These are phyloP conservation scores for Filobasidium wieringae DNA, from an alignment of 768 basidiomycete species.

Conservation along the genomic window DNA sequence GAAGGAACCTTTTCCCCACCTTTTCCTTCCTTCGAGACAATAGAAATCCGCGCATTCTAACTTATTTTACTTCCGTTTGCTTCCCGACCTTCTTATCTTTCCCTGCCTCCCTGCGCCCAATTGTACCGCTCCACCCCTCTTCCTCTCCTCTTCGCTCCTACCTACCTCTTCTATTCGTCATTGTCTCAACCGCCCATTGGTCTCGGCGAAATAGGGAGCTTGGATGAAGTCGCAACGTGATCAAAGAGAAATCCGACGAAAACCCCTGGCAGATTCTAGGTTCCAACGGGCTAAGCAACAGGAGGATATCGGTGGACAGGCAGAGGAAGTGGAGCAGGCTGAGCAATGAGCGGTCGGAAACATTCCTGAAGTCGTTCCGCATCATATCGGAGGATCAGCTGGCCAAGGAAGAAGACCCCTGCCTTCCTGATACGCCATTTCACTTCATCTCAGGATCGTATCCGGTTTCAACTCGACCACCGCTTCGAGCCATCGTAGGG, in stretches of 20 bases:
- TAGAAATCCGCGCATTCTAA: too few relatives aligned
- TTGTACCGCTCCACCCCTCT: background rate
- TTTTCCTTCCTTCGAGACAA: too few relatives aligned
- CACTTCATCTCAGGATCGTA: too few relatives aligned
- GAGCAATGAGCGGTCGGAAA: too few relatives aligned
- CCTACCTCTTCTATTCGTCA: background rate
- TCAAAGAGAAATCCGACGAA: constrained; percentile 29
- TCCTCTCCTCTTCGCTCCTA: background rate
- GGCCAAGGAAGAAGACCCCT: too few relatives aligned
- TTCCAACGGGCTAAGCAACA: background rate
- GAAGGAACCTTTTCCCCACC: background rate
- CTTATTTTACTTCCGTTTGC: background rate
- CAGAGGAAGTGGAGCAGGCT: too few relatives aligned
- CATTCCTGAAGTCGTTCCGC: too few relatives aligned
- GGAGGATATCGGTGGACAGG: too few relatives aligned
- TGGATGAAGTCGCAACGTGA: constrained; percentile 37
- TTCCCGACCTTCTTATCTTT: background rate
- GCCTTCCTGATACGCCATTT: too few relatives aligned
- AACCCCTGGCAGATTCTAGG: constrained; percentile 12
- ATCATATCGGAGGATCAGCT: too few relatives aligned
- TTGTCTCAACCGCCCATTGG: background rate
- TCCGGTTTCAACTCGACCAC: too few relatives aligned
- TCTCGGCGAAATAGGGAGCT: constrained; percentile 23
- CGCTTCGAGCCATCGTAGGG: too few relatives aligned
- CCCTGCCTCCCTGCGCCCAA: background rate